These are phyloP conservation scores for Penicillium concentricum DNA, from an alignment of 2,329 filamentous ascomycete species.

Conservation along the genomic window DNA sequence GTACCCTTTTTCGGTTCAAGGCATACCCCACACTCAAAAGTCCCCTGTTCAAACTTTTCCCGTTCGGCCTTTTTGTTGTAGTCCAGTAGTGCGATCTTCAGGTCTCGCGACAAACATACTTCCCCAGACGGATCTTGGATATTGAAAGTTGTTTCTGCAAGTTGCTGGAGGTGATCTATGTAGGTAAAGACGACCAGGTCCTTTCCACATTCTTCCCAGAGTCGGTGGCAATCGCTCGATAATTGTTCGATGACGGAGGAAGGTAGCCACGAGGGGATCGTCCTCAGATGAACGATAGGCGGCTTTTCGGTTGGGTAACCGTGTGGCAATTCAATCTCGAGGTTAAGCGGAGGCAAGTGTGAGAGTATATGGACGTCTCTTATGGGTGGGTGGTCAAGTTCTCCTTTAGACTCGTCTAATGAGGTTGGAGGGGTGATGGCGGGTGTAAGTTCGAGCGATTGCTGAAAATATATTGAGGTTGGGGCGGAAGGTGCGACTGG, in stretches of 20 bases:
- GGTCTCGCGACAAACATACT: conserved; percentile 48
- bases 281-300: conserved; percentile 51
- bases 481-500: conserved; percentile 55
- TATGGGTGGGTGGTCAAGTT: conserved; percentile 17
- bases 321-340: conserved; percentile 54
- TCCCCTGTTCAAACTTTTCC: conserved; percentile 75
- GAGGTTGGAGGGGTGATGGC: conserved; percentile 46
- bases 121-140: conserved; percentile 42
- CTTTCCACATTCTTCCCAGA: conserved; percentile 62
- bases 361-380: conserved; percentile 49
- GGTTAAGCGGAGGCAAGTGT: conserved; percentile 56
- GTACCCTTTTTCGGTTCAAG: conserved; percentile 87
- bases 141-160: conserved; percentile 56
- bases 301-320: conserved; percentile 56
- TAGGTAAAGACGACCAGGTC: conserved; percentile 59
- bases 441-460: conserved; percentile 34
- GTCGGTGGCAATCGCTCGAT: conserved; percentile 45
- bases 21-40: conserved; percentile 85
- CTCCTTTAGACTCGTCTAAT: conserved; percentile 33
- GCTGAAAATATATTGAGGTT: conserved; percentile 47
- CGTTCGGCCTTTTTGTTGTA: conserved; percentile 74
- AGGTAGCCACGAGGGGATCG: conserved; percentile 55
- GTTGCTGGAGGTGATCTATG: conserved; percentile 60
- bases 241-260: conserved; percentile 45
- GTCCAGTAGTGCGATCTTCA: conserved; percentile 71